Evolutionary conservation across 2,329 filamentous ascomycete genomes (phyloP).

Genomic region (Grosmannia huntii): DNA sequence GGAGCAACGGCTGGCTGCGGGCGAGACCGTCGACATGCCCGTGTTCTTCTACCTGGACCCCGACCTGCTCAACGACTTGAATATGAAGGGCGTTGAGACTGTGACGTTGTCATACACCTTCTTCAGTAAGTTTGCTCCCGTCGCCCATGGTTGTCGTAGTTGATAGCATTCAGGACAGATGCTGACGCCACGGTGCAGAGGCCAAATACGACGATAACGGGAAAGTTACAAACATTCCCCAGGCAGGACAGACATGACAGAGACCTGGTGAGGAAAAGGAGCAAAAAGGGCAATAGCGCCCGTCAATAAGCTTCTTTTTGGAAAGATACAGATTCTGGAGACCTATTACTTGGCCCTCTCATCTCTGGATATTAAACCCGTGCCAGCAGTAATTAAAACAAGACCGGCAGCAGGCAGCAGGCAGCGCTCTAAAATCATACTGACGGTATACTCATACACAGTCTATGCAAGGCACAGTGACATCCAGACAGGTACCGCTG

Average conservation of each 20-base stretch:
- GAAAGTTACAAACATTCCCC: conserved; percentile 34
- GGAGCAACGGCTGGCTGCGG: conserved; percentile 84
- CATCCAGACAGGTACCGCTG: too few relatives aligned
- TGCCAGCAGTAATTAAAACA: too few relatives aligned
- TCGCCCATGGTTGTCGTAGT: neutral
- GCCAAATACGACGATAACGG: conserved; percentile 77
- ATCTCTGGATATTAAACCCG: too few relatives aligned
- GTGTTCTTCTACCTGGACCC: conserved; percentile 99
- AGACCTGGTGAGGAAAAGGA: too few relatives aligned
- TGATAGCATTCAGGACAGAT: neutral
- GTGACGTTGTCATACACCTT: conserved; percentile 96
- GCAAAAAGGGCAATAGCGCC: too few relatives aligned
- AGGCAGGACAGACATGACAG: neutral
- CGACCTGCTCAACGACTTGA: conserved; percentile 81
- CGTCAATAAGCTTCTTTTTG: too few relatives aligned
- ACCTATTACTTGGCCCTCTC: too few relatives aligned
- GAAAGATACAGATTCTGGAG: too few relatives aligned
- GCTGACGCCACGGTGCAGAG: conserved; percentile 33
- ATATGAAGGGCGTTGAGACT: conserved; percentile 88
- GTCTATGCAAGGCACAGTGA: too few relatives aligned
- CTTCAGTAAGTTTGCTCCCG: conserved; percentile 61
- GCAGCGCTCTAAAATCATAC: too few relatives aligned
- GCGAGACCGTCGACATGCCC: conserved; percentile 98
- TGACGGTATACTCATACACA: too few relatives aligned
- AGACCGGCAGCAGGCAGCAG: too few relatives aligned